phyloP scores from a whole-genome alignment of 2,329 filamentous ascomycete genomes.

The Arthrobotrys pseudoclavata region DNA sequence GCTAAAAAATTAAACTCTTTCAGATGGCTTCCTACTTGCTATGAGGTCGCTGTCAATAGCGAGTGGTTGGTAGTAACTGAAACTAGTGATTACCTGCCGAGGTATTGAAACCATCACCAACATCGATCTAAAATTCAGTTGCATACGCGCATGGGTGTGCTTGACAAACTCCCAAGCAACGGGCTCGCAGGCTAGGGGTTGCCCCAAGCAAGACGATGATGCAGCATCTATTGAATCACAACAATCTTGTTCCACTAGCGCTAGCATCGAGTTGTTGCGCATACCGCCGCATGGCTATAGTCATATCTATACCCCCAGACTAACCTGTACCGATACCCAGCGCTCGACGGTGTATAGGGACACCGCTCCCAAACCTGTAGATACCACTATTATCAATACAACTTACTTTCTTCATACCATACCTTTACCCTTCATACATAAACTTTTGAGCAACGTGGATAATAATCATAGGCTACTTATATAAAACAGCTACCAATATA shows the following conservation, averaged over 20 bases:
- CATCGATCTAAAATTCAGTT: not conserved
- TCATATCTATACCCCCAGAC: not conserved
- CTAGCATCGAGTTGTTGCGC: too few relatives aligned
- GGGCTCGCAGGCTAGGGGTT: not conserved
- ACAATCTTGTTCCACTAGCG: too few relatives aligned
- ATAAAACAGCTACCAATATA: not conserved
- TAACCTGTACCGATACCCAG: not conserved
- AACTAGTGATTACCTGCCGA: slow-evolving; percentile 1
- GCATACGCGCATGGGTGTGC: slow-evolving; percentile 1
- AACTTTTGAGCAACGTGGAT: slow-evolving; percentile 2
- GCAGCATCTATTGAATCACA: not conserved
- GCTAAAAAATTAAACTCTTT: slow-evolving; percentile 11
- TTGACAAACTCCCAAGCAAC: slow-evolving; percentile 1
- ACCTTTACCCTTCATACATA: slow-evolving; percentile 1
- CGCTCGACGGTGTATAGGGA: not conserved
- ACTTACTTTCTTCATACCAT: slow-evolving; percentile 3
- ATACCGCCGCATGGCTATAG: too few relatives aligned
- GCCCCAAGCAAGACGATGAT: slow-evolving; percentile 6
- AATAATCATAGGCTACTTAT: slow-evolving; percentile 5
- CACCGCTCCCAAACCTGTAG: slow-evolving; percentile 10
- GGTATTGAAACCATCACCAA: not conserved
- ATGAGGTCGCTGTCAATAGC: slow-evolving; percentile 17
- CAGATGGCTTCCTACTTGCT: not conserved
- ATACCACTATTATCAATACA: slow-evolving; percentile 5
- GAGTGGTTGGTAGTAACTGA: not conserved